Base-by-base conservation (phyloP, 2,329 filamentous ascomycete genomes). In the Curvularia sp. region DNA sequence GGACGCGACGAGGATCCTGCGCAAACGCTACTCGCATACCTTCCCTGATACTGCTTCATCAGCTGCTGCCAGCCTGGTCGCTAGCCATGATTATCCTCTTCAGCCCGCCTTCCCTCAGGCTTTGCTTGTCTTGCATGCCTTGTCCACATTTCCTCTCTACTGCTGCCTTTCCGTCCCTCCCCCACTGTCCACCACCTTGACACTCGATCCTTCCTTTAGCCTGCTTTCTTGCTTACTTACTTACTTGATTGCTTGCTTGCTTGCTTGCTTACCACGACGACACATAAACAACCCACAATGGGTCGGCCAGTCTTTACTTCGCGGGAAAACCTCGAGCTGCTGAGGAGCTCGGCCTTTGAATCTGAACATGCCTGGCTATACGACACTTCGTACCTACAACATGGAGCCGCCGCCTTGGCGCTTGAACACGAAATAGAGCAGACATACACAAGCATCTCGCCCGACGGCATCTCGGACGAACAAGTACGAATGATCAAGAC, bases 311-410 rank as follows among this genome's bases (percentile, higher is more conserved):
- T 66, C 28, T 32, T 68, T 53, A 71, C 68, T 47, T 68, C 67
- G 15, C 69, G 45, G 55, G 70, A 74, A 30, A 68, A 75, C 42
- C 72, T 77, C 23, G 70, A 74, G 60, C 60, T 75, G 45, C 52
- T 77, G 43, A 67, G 74, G 53, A 76, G 74, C 59, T 76, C 73
- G 5, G 74, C 74, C 49, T 77, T 77, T 52, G 74, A 77, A 57
- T 70, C 66, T 12, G 74, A 77, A 55, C 74, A 77, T 55, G 73
- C 74, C 51, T 74, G 73, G 69, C 68, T 75, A 57, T 77, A 75
- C 66, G 74, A 77, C 63, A 67, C 66, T 19, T 75, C 73, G 7
- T 77, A 74, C 49, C 64, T 67, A 57, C 72, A 77, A 59, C 74
- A 77, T 34, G 73, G 74, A 49, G 69, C 70, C 38, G 73, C 74